Evolutionary conservation across 768 basidiomycete species (phyloP), one percentile per base, ranked within the genome.

Genomic region (Tylopilus rubrobrunneus): DNA sequence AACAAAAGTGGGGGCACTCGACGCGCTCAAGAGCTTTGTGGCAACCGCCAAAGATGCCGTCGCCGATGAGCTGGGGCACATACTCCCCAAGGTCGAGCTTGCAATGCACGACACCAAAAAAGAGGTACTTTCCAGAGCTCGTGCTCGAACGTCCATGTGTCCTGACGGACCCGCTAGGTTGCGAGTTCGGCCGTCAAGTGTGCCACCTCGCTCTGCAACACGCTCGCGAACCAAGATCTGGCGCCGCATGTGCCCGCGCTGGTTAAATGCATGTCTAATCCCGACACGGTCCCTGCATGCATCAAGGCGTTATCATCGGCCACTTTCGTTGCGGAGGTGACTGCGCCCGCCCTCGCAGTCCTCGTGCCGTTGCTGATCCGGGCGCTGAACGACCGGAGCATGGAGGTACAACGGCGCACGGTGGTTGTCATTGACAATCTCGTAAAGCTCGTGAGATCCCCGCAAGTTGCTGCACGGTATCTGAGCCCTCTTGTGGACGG

Each of bases 91-190:
- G 63, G 85, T 98, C 12, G 93, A 95, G 67, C 75, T 74, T 34
- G 86, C 92, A 6, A 94, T 98, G 94, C 92, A 96, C 63, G 96
- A 98, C 72, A 98, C 96, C 54, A 98, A 98, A 71, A 72, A 82
- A 62, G 96, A 98, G 81, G 94, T 92, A 56, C 27, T 27, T 19
- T 34, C 51, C 40, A 29, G 42, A 61, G 78, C 10, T 42, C 11
- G 36, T 33, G 23, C 14, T 44, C 21, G 21, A 29, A n/a, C 2
- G 11, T 40, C 39, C n/a, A 40, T 15, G n/a, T 17, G 48, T 27
- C 49, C 56, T 63, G 41, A 68, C 43, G 43, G 46, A 31, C 25
- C 7, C 34, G 7, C 19, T 52, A 93, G 92, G 93, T 98, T 31
- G 87, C 93, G 12, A 76, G 78, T 50, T 86, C 90, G 31, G 95